Percentiles rank a stretch among this genome's conserved stretches.
Evolutionary conservation across 2,329 filamentous ascomycete species (phyloP).

Genomic region (Diplodia corticola): DNA sequence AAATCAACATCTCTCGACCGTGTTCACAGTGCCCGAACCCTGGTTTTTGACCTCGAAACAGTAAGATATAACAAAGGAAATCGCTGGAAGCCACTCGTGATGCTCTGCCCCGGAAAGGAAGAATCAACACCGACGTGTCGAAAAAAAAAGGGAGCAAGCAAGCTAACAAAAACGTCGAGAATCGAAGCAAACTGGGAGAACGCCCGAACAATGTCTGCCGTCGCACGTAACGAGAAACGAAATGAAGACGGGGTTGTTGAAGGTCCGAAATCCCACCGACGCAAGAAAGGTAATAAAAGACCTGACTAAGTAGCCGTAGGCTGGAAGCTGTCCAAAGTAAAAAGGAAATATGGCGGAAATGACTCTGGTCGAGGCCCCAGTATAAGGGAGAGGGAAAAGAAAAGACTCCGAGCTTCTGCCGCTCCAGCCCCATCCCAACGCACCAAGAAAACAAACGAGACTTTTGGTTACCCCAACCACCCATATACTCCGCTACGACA

Average conservation of each 20-base stretch:
- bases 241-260: conserved; percentile 9
- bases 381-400: conserved; percentile 1
- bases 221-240: conserved; percentile 19
- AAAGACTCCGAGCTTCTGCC: not conserved
- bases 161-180: conserved; percentile 1
- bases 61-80: conserved; percentile 8
- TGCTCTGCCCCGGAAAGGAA: conserved; percentile 1
- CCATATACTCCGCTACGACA: not conserved
- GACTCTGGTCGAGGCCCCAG: conserved; percentile 9
- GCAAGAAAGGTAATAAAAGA: conserved; percentile 7
- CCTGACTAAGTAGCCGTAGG: conserved; percentile 13
- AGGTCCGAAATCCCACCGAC: conserved; percentile 1
- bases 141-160: conserved; percentile 10
- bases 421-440: not conserved
- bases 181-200: conserved; percentile 11
- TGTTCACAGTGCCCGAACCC: not conserved
- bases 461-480: conserved; percentile 1
- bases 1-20: not conserved
- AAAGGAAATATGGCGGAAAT: conserved; percentile 16
- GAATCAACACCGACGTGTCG: not conserved
- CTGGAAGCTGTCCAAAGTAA: not conserved
- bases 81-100: conserved; percentile 16
- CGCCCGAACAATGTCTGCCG: conserved; percentile 18
- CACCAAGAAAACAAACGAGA: conserved; percentile 2
- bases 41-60: not conserved